phyloP scores from a whole-genome alignment of 306 rosid genomes.

The Fragaria nilgerrensis region DNA sequence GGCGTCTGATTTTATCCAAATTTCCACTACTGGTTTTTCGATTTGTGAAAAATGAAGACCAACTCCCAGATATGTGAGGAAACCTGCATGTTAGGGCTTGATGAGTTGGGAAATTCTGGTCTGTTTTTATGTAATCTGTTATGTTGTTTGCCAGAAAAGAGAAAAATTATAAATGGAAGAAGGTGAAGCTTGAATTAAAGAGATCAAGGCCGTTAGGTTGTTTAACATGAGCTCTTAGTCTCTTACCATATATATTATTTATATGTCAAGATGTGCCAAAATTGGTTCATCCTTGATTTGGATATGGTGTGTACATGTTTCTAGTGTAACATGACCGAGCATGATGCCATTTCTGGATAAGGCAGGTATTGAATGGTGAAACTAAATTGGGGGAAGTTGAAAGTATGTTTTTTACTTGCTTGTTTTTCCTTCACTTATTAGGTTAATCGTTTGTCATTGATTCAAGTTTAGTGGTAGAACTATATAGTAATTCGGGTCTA shows the following conservation, averaged over 20 bases:
- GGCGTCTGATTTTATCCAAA: constrained; percentile 10
- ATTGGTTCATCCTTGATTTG: not conserved
- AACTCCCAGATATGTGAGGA: not conserved
- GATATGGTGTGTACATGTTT: not conserved
- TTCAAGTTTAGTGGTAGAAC: too few species aligned
- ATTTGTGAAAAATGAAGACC: not conserved
- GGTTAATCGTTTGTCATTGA: not conserved
- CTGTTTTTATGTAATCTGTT: too few species aligned
- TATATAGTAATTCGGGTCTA: not conserved
- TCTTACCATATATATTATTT: too few species aligned
- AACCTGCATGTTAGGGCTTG: not conserved
- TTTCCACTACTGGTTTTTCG: constrained; percentile 10
- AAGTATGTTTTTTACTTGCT: not conserved
- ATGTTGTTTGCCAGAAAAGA: too few species aligned
- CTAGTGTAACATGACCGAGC: not conserved
- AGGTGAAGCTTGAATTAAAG: not conserved
- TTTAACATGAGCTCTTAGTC: not conserved
- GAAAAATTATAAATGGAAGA: not conserved
- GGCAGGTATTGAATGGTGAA: constrained; percentile 2
- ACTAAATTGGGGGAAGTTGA: not conserved
- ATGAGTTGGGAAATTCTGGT: not conserved
- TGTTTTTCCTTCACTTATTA: not conserved
- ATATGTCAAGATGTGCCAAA: not conserved
- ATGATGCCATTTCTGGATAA: not conserved
- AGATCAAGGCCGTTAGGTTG: not conserved